These are phyloP conservation scores for Pinus tabuliformis DNA, from an alignment of 75 land plant species.

Conservation along the genomic window DNA sequence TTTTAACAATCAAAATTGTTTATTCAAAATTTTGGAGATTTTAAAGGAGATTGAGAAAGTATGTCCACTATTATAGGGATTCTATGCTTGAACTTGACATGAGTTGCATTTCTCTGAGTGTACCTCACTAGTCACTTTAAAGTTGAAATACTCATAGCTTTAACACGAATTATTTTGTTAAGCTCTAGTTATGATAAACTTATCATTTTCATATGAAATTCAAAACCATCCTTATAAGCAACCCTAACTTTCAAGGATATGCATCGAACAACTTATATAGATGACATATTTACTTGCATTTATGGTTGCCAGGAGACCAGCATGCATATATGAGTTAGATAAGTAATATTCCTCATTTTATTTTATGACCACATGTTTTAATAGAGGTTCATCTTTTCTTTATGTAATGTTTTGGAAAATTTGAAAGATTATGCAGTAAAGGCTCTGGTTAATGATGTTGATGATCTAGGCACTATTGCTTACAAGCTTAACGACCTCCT, in stretches of 20 bases:
- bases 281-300: not conserved
- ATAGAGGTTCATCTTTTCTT: not conserved
- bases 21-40: not conserved
- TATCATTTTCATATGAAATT: no score
- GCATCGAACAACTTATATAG: not conserved
- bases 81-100: not conserved
- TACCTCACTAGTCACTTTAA: not conserved
- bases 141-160: not conserved
- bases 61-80: not conserved
- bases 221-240: not conserved
- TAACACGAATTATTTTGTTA: no score
- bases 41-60: not conserved
- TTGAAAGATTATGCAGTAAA: constrained; percentile 93
- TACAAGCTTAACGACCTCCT: constrained; percentile 87
- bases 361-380: not conserved
- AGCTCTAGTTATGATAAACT: no score
- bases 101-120: not conserved
- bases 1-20: not conserved
- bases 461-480: constrained; percentile 98
- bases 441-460: constrained; percentile 98
- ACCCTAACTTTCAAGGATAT: not conserved
- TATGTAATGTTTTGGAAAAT: constrained; percentile 86
- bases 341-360: not conserved
- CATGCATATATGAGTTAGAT: not conserved
- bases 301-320: constrained; percentile 1